phyloP scores from a whole-genome alignment of 2,329 filamentous ascomycete genomes.

The Paracamarosporium sp. region DNA sequence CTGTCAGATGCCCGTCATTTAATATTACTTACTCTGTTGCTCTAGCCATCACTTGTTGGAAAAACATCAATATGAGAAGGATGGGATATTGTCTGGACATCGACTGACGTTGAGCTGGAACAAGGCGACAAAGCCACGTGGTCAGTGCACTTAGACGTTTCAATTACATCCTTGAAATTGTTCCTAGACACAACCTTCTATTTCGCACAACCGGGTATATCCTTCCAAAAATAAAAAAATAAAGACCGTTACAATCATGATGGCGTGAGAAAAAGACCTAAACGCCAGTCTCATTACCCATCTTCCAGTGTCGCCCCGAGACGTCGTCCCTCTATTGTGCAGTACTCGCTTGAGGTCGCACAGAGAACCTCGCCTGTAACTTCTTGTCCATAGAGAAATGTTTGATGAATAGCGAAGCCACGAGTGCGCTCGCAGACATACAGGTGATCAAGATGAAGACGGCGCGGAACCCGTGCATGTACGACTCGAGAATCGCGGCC shows the following conservation, averaged over 20 bases:
- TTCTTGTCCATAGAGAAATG: constrained; percentile 40
- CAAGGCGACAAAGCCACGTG: not conserved
- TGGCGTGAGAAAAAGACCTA: not conserved
- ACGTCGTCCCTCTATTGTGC: not conserved
- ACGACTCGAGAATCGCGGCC: constrained; percentile 27
- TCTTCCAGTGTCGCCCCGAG: not conserved
- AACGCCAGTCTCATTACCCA: not conserved
- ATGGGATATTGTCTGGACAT: not conserved
- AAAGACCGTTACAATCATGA: not conserved
- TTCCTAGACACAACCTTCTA: not conserved
- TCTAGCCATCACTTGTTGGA: not conserved
- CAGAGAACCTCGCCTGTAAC: constrained; percentile 28
- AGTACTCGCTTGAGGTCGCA: constrained; percentile 6
- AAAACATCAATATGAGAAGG: not conserved
- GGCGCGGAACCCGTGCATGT: constrained; percentile 32
- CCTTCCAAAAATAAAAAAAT: not conserved
- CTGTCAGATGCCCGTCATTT: not conserved
- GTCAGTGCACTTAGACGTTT: not conserved
- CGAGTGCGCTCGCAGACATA: constrained; percentile 28
- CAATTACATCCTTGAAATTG: not conserved
- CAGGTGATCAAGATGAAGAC: constrained; percentile 33
- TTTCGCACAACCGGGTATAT: not conserved
- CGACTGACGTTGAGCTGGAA: not conserved
- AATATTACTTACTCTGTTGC: not conserved
- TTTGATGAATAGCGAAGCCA: constrained; percentile 34